Evolutionary conservation across 2,329 filamentous ascomycete species (phyloP).

Genomic region (Lachnellula arida): DNA sequence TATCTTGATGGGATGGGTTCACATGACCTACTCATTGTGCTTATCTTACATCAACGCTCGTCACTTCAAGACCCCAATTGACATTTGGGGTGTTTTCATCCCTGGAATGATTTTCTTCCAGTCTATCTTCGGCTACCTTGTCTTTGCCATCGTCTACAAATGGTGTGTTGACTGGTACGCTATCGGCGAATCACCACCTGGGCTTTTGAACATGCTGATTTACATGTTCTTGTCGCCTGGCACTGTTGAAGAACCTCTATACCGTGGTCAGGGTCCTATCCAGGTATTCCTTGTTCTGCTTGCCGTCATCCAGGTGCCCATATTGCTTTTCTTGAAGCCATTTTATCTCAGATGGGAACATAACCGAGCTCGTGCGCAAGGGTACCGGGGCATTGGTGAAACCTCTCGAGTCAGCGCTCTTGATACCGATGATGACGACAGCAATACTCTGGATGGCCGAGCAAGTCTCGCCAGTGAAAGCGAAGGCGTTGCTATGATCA

Average conservation of each 20-base stretch:
- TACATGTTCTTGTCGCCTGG: constrained; percentile 98
- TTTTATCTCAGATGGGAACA: constrained; percentile 93
- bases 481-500: constrained; percentile 83
- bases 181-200: constrained; percentile 66
- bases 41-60: constrained; percentile 89
- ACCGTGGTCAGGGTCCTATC: constrained; percentile 68
- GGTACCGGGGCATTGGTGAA: constrained; percentile 92
- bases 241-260: constrained; percentile 66
- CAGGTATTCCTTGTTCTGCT: constrained; percentile 77
- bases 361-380: constrained; percentile 79
- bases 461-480: constrained; percentile 70
- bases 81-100: constrained; percentile 96
- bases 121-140: constrained; percentile 94
- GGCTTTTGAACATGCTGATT: constrained; percentile 96
- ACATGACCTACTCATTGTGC: constrained; percentile 98
- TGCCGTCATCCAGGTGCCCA: constrained; percentile 80
- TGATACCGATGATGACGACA: constrained; percentile 77
- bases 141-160: constrained; percentile 93
- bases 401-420: constrained; percentile 81
- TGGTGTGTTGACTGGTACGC: constrained; percentile 84
- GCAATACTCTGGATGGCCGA: constrained; percentile 55
- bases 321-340: constrained; percentile 91
- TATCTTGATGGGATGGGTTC: constrained; percentile 93
- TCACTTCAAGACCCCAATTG: constrained; percentile 91
- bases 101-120: constrained; percentile 99